phyloP scores from a whole-genome alignment of 129 eudicot genomes.

The Lactuca sativa region DNA sequence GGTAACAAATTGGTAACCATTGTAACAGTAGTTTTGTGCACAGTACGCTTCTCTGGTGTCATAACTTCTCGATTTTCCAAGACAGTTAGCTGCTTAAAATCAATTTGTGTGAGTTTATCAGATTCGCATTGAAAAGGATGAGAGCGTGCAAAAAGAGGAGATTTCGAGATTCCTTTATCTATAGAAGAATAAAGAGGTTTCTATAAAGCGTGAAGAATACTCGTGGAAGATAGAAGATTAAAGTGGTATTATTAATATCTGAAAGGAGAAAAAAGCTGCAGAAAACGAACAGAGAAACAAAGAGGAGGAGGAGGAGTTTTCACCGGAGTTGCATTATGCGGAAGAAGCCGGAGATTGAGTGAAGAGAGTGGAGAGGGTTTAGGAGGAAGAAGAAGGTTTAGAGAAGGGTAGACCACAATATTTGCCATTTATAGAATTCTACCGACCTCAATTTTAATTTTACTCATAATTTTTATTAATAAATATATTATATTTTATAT shows the following conservation, averaged over 20 bases:
- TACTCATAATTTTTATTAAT: not conserved
- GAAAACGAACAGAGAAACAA: not conserved
- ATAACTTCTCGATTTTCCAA: slow-evolving; percentile 15
- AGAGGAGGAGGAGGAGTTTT: not conserved
- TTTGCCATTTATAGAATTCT: slow-evolving; percentile 47
- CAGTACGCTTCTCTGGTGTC: slow-evolving; percentile 43
- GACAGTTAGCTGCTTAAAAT: slow-evolving; percentile 2
- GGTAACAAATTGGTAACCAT: slow-evolving; percentile 10
- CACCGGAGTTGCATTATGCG: not conserved
- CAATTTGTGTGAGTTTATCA: slow-evolving; percentile 12
- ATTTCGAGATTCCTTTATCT: slow-evolving; percentile 22
- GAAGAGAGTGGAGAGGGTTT: slow-evolving; percentile 3
- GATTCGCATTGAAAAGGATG: slow-evolving; percentile 37
- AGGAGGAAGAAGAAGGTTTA: not conserved
- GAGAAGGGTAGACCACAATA: not conserved
- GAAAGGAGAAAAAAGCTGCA: not conserved
- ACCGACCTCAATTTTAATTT: not conserved
- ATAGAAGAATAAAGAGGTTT: slow-evolving; percentile 12
- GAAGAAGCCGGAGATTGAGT: slow-evolving; percentile 2
- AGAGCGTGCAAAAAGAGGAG: slow-evolving; percentile 33
- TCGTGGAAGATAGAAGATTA: slow-evolving; percentile 12
- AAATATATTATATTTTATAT: not conserved
- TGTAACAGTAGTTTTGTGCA: slow-evolving; percentile 46
- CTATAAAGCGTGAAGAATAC: slow-evolving; percentile 22
- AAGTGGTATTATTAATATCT: not conserved